Evolutionary conservation across 768 basidiomycete species (phyloP).

Genomic region (Clitopilus passeckerianus): DNA sequence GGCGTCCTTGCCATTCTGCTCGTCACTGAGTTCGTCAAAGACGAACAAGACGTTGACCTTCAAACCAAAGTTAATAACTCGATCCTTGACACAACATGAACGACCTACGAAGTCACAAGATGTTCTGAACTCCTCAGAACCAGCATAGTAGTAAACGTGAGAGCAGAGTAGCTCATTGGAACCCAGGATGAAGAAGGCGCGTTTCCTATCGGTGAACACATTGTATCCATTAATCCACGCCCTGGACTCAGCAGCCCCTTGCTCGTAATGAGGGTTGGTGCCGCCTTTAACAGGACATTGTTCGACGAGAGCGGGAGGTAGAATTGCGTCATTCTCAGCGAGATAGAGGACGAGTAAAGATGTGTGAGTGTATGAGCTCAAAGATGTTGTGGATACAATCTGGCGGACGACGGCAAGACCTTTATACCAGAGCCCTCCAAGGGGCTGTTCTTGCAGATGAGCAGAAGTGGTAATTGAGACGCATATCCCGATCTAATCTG

Average conservation of each 20-base stretch:
- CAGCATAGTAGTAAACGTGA: constrained; percentile 56
- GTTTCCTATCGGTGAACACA: constrained; percentile 55
- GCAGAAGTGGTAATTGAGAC: not conserved
- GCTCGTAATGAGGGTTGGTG: constrained; percentile 53
- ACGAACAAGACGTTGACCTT: constrained; percentile 61
- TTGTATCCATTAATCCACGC: constrained; percentile 60
- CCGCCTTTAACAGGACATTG: constrained; percentile 41
- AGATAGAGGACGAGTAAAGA: constrained; percentile 8
- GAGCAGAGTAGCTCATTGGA: constrained; percentile 59
- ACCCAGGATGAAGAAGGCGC: constrained; percentile 58
- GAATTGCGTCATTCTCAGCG: constrained; percentile 15
- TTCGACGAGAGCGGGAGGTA: constrained; percentile 53
- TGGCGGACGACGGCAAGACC: constrained; percentile 4
- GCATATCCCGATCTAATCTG: constrained; percentile 26
- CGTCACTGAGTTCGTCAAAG: constrained; percentile 66
- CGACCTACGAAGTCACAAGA: constrained; percentile 54
- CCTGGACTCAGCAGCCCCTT: constrained; percentile 51
- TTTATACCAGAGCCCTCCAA: constrained; percentile 2
- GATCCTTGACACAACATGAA: not conserved
- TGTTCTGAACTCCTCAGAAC: constrained; percentile 51
- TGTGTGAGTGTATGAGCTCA: constrained; percentile 7
- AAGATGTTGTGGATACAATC: constrained; percentile 7
- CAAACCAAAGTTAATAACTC: not conserved
- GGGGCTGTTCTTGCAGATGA: constrained; percentile 1
- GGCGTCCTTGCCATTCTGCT: constrained; percentile 54